phyloP scores from a whole-genome alignment of 139 green algal species.

The Dunaliella sp. region DNA sequence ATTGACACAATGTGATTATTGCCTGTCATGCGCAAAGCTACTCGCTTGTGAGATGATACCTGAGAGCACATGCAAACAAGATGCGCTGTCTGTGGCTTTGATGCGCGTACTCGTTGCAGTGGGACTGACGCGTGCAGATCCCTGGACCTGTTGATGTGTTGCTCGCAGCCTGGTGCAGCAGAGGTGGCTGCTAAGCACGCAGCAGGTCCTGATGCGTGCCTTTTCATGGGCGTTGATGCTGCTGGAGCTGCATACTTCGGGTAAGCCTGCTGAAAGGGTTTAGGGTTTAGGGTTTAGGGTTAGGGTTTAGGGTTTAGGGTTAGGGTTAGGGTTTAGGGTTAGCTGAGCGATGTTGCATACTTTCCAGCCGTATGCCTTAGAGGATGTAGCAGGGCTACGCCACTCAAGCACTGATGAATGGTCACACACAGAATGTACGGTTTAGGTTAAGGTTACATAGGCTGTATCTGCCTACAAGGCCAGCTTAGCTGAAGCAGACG shows the following conservation, averaged over 20 bases:
- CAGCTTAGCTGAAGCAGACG: neutral
- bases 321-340: neutral
- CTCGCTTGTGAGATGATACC: too few species aligned
- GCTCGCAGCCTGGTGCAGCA: neutral
- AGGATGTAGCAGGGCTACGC: neutral
- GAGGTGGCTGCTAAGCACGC: neutral
- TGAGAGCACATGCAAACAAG: too few species aligned
- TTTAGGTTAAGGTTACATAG: too few species aligned
- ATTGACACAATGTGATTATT: neutral
- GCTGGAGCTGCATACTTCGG: neutral
- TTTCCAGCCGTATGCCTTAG: neutral
- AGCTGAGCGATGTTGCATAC: too few species aligned
- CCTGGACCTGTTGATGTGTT: neutral
- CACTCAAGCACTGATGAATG: neutral
- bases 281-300: neutral
- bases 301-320: neutral
- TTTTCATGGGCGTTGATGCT: slow-evolving; percentile 2
- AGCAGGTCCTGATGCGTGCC: neutral
- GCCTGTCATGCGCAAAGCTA: neutral
- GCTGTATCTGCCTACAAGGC: too few species aligned
- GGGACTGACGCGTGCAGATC: neutral
- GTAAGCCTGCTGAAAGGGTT: neutral
- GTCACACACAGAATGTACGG: neutral
- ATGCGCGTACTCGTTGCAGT: too few species aligned
- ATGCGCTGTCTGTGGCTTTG: too few species aligned